Conservation (phyloP, 1,284 basidiomycete genomes). For the Cutaneotrichosporon mucoides region DNA sequence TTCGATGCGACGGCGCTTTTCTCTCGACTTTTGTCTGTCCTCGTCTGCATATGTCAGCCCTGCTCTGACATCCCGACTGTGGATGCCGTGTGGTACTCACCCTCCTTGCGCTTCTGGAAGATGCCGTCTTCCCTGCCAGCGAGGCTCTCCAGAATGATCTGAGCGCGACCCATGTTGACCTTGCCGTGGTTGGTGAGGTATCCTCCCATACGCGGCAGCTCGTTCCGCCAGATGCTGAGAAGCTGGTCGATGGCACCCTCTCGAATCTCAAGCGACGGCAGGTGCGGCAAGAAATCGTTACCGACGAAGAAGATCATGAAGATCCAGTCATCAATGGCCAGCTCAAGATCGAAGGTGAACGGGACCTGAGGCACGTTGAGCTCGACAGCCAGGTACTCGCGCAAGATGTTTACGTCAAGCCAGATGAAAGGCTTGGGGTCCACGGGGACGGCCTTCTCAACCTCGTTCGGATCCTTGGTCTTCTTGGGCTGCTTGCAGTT, state of each 20-base stretch:
- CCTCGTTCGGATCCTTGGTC: conserved; percentile 55
- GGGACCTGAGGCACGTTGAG: conserved; percentile 71
- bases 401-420: conserved; percentile 89
- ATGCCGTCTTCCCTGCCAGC: conserved; percentile 92
- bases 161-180: conserved; percentile 77
- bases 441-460: conserved; percentile 60
- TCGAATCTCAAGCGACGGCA: conserved; percentile 96
- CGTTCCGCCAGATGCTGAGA: conserved; percentile 90
- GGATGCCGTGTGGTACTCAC: not conserved
- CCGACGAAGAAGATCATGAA: conserved; percentile 99
- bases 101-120: conserved; percentile 83
- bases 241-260: conserved; percentile 98
- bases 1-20: conserved; percentile 81
- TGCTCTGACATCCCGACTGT: too few relatives aligned
- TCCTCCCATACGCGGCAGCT: conserved; percentile 90
- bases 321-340: conserved; percentile 99
- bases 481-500: conserved; percentile 67
- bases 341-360: conserved; percentile 92
- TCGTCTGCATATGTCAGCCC: conserved; percentile 55
- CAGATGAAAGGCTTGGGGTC: conserved; percentile 99
- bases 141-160: conserved; percentile 92
- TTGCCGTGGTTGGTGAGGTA: conserved; percentile 93
- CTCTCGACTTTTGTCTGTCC: conserved; percentile 83
- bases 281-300: conserved; percentile 98
- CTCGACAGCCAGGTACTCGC: conserved; percentile 97